phyloP scores from a whole-genome alignment of 129 eudicot species.

The Chrysanthemum seticuspe region DNA sequence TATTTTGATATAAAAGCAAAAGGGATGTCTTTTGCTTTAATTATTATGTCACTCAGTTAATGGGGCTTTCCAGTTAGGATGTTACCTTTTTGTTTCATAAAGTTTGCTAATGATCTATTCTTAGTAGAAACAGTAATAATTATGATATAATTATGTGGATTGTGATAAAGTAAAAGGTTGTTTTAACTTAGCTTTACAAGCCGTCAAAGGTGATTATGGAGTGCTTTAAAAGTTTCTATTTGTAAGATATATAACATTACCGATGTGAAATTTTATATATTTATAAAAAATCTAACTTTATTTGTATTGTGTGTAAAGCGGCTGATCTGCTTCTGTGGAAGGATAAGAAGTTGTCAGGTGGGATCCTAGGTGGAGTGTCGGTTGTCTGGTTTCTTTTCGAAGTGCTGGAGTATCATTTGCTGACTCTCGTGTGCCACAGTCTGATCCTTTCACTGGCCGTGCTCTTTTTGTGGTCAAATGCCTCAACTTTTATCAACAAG shows the following conservation, averaged over 20 bases:
- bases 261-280: too few species aligned
- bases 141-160: neutral
- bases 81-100: conserved; percentile 28
- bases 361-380: conserved; percentile 69
- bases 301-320: conserved; percentile 39
- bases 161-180: conserved; percentile 15
- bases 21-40: conserved; percentile 14
- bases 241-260: neutral
- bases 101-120: conserved; percentile 18
- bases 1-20: conserved; percentile 19
- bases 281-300: neutral
- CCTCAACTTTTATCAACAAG: conserved; percentile 74
- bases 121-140: conserved; percentile 23
- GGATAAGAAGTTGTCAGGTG: conserved; percentile 78
- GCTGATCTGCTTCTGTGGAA: conserved; percentile 95
- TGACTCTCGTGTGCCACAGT: conserved; percentile 75
- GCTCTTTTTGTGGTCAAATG: conserved; percentile 90
- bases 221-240: neutral
- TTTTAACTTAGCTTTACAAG: conserved; percentile 18
- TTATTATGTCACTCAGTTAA: conserved; percentile 1
- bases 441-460: conserved; percentile 59
- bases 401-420: conserved; percentile 70
- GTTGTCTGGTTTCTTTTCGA: conserved; percentile 80
- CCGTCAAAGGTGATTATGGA: neutral
- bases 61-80: conserved; percentile 30